Evolutionary conservation across 768 basidiomycete genomes (phyloP), one percentile per base, ranked within the genome.

Genomic region (Scleroderma bovista): DNA sequence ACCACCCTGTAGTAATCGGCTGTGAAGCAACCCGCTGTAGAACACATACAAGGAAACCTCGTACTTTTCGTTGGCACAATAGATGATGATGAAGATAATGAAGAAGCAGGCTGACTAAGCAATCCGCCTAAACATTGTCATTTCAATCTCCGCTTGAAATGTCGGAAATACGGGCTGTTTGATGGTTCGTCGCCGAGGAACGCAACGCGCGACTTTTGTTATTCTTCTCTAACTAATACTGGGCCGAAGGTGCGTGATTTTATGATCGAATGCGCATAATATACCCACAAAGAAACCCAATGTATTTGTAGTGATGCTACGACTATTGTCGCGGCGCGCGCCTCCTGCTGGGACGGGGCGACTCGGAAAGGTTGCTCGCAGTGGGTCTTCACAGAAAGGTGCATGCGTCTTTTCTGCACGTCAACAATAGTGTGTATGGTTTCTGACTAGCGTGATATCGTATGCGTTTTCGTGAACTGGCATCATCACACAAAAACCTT

Each of bases 281-380:
- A 13, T 40, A 3, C 20, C 5, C 11, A 40, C 16, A 16, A 6
- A 11, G 19, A 29, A 29, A 20, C 39, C 11, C 51, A 58, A n/a
- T 57, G 51, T 51, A n/a, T 57, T 50, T 54, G 34, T 34, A 55
- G 60, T 55, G 52, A 87, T 88, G 86, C 71, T 86, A 63, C 82
- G 86, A 61, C 72, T 87, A 55, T 84, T 86, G 41, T 79, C 83
- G 67, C 77, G 79, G 67, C 44, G 44, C 12, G 32, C 44, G 17
- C 79, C 85, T n/a, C n/a, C 26, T 52, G 68, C 82, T 54, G 77
- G 83, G 56, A 74, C 79, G 74, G 81, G 85, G 59, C 74, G 80
- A 72, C 77, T 88, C 75, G 82, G 81, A 67, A 84, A 79, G 66
- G 78, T 77, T 58, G 73, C 71, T 54, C 70, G 68, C 55, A 71